Evolutionary conservation across 805 yeast genomes (phyloP).

Genomic region (Kodamaea fukazawae): DNA sequence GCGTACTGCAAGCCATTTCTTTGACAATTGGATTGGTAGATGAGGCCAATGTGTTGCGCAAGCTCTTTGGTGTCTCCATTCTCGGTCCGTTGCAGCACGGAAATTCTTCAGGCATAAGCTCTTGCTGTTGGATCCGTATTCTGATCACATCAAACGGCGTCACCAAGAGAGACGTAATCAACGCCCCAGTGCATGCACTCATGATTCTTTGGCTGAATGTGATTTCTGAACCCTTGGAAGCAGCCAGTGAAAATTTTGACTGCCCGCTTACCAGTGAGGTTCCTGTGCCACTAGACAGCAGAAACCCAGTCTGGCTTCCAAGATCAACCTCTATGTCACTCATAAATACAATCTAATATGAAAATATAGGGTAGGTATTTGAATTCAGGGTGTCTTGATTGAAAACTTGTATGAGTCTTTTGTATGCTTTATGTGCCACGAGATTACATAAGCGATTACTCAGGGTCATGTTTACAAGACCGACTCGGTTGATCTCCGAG

Average conservation of each 20-base stretch:
- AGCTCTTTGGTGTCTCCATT: conserved; percentile 19
- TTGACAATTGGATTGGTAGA: conserved; percentile 1
- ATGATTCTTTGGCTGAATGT: conserved; percentile 63
- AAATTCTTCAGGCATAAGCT: conserved; percentile 40
- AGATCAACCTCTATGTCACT: too few species aligned
- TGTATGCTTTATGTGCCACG: too few species aligned
- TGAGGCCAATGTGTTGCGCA: conserved; percentile 9
- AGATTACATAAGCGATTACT: too few species aligned
- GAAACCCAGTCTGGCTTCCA: too few species aligned
- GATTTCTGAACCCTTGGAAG: conserved; percentile 22
- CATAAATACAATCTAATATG: too few species aligned
- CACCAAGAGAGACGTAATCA: conserved; percentile 67
- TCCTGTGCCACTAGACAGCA: too few species aligned
- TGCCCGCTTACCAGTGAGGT: too few species aligned
- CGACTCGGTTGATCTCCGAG: background rate
- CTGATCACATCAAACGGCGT: conserved; percentile 83
- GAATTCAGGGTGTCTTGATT: too few species aligned
- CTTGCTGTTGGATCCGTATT: conserved; percentile 76
- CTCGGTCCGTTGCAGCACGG: conserved; percentile 27
- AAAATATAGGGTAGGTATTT: too few species aligned
- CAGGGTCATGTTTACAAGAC: too few species aligned
- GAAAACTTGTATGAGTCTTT: too few species aligned
- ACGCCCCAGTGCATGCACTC: conserved; percentile 75
- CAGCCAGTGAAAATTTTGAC: too few species aligned
- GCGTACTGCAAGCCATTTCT: conserved; percentile 9